Evolutionary conservation across 2,329 filamentous ascomycete species (phyloP), one percentile per base, ranked within the genome.

Genomic region (Lachnellula hyalina): DNA sequence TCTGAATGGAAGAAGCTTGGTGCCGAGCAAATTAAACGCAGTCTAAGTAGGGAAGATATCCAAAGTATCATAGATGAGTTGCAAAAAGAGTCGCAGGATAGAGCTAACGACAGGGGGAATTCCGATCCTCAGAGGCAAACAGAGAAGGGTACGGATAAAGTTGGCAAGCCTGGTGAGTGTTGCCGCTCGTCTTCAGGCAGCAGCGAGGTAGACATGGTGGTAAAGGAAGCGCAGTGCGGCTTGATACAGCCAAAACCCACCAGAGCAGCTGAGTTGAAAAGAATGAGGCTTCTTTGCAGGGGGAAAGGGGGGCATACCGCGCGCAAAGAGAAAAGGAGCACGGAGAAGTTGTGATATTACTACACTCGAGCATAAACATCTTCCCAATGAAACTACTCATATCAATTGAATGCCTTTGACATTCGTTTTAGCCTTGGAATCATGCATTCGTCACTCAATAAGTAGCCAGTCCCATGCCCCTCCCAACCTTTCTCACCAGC

Each of bases 401-500:
- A 25, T 50, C 40, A 53, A 49, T 11, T 32, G 28, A 32, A 32
- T 28, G 28, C 28, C 28, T 7, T 3, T 32, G 28, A 32, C 28
- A 32, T 32, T 32, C 28, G 3, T 32, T 32, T 32, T 32, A 32
- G 28, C 28, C 28, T 32, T 32, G 28, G 28, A 32, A 32, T 32
- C 9, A 32, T 32, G 4, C 28, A 32, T 32, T 32, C 28, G 9
- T 32, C 28, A 32, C 19, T 57, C 34, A 62, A 49, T 62, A 63
- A 50, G 58, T 62, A 51, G 52, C 59, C 19, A 94, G 73, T 2
- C 87, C 89, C 85, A 94, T 88, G 0, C 89, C 88, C 54, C 75
- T 76, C 2, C 83, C 86, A 70, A 92, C 90, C 76, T 93, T 93
- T 67, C 81, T 82, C 46, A 87, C 84, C 49, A 93, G 72, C 8